Base-by-base conservation (phyloP, 2,329 filamentous ascomycete species). In the Colletotrichum brevisporum region DNA sequence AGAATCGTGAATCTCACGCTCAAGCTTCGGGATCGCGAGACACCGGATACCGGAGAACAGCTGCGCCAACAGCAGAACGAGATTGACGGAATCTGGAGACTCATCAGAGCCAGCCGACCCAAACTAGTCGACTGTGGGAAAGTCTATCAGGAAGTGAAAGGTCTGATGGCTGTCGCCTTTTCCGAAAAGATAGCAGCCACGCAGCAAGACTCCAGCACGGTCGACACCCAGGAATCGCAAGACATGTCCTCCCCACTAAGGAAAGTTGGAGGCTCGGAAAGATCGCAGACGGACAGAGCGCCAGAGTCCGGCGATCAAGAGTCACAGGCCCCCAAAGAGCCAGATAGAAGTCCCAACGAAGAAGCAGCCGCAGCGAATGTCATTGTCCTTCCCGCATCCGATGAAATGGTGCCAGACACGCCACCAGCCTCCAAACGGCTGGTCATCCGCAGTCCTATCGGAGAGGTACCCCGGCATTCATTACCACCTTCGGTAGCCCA, bases 1-100 rank as follows among this genome's bases (percentile, higher is more conserved):
- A 67, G 68, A 12, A 59, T 71, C 24, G 47, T 39, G 16, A 71
- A 71, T 24, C 68, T 71, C 1, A 65, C 68, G 13, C 41, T 68
- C 15, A 71, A 63, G 50, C 31, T 71, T 13, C 63, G 59, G 6
- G 60, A 58, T n/a, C 56, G 58, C 16, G 26, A 18, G 13, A 15
- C 54, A 15, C 21, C 43, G 43, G 12, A 50, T 27, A 13, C 15
- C 10, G 18, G 12, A 6, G 26, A 26, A 24, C 26, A 9, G 1
- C 13, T 60, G 8, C 5, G 54, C 16, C 24, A 47, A n/a, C 62
- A 63, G 27, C 31, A 50, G 21, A 50, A 50, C 6, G n/a, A 24
- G 18, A 8, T 50, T 4, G 47, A 21, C 13, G 47, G 21, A 21
- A 24, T 24, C 21, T 21, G n/a, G 47, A 50, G 21, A 50, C n/a